phyloP scores from a whole-genome alignment of 768 basidiomycete species.

The Rhizopogon vesiculosus region DNA sequence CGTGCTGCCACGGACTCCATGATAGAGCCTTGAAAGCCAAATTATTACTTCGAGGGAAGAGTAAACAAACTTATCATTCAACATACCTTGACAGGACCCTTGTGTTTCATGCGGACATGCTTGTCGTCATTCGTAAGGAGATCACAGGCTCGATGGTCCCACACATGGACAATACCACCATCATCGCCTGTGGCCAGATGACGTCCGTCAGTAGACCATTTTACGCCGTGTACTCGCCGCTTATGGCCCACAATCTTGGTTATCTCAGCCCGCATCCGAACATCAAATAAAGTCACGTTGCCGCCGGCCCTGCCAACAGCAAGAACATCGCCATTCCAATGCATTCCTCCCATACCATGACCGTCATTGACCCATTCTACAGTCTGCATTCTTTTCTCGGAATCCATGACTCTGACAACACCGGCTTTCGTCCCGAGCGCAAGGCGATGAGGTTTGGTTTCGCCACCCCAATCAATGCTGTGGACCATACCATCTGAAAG shows the following conservation, averaged over 20 bases:
- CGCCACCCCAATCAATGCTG: slow-evolving; percentile 49
- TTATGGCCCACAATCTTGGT: slow-evolving; percentile 25
- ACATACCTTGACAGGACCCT: slow-evolving; percentile 39
- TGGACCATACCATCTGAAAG: slow-evolving; percentile 32
- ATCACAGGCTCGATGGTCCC: slow-evolving; percentile 35
- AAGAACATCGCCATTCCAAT: slow-evolving; percentile 33
- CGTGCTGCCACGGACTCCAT: slow-evolving; percentile 72
- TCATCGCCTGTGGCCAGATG: slow-evolving; percentile 38
- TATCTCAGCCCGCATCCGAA: slow-evolving; percentile 25
- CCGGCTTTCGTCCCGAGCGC: slow-evolving; percentile 51
- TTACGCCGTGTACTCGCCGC: slow-evolving; percentile 35
- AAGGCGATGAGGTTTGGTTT: slow-evolving; percentile 35
- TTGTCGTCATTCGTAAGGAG: slow-evolving; percentile 26
- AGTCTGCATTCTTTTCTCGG: slow-evolving; percentile 24
- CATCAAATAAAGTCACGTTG: slow-evolving; percentile 32
- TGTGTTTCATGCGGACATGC: slow-evolving; percentile 37
- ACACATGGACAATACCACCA: slow-evolving; percentile 36
- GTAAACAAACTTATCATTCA: neutral
- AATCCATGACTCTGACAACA: slow-evolving; percentile 51
- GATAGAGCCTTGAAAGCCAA: slow-evolving; percentile 49
- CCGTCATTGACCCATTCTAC: slow-evolving; percentile 29
- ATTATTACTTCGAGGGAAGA: neutral
- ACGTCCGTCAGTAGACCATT: slow-evolving; percentile 35
- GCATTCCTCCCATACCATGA: slow-evolving; percentile 35
- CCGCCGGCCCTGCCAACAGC: slow-evolving; percentile 37